Base-by-base conservation (phyloP, 2,329 filamentous ascomycete species). In the Lasiodiplodia sp. region DNA sequence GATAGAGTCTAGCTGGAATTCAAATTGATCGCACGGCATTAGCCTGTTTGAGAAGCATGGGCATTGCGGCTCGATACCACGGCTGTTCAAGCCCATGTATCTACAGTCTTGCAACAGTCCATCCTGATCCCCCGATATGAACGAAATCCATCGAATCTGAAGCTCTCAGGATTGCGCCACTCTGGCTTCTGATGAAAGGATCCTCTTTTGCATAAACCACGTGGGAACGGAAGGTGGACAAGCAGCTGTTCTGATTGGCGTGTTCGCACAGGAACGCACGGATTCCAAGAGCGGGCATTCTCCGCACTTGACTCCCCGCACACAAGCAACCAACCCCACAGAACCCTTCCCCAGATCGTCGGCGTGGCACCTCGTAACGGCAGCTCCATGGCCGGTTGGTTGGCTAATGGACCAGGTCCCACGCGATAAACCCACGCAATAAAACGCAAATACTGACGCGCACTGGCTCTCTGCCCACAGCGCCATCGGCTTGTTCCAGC, bases 301-400 rank as follows among this genome's bases (percentile, higher is more conserved):
- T 49, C 47, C 60, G 60, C 47, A 52, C 60, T 64, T 37, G 47
- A 28, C 44, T 31, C 60, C 60, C 60, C 60, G 60, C 60, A 52
- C 44, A 47, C n/a, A 18, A 51, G 44, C 60, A 31, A 64, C 60
- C 60, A 31, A 64, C 60, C 60, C 60, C 60, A 53, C 57, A 60
- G 23, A 64, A 12, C 44, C 60, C 31, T 64, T 64, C 60, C 60
- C 60, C 47, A 64, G 60, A 64, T 64, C 60, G 60, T n/a, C 60
- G 38, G 28, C 23, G 25, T 49, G 44, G 47, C 44, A 51, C 16
- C 40, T 8, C 40, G n/a, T 40, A 12, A 25, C 58, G 25, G 40
- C n/a, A 47, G 16, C 18, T 28, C 58, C 34, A 34, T 28, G 40
- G 58, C 58, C 31, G 38, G 10, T n/a, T n/a, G 7, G 16, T n/a